Conservation (phyloP, 1,139 yeast genomes). For the Kodamaea sp. region DNA sequence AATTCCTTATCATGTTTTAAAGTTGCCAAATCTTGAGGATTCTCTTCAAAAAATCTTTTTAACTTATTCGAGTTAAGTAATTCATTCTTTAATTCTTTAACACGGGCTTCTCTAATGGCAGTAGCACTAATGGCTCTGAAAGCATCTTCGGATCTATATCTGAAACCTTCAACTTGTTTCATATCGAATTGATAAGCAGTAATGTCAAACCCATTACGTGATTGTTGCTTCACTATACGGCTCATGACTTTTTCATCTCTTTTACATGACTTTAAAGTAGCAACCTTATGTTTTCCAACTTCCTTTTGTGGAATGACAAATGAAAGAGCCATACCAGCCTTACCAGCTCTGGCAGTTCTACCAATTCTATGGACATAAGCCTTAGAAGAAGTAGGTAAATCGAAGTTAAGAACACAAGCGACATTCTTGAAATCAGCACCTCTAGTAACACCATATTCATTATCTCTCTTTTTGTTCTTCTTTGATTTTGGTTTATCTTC, state of each 20-base stretch:
- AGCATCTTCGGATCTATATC: constrained; percentile 96
- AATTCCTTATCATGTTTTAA: constrained; percentile 89
- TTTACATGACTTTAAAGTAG: constrained; percentile 66
- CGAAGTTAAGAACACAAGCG: constrained; percentile 94
- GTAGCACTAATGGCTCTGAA: constrained; percentile 90
- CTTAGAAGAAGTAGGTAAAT: constrained; percentile 84
- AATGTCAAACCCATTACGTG: constrained; percentile 65
- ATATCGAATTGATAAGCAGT: constrained; percentile 88
- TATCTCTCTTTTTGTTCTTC: constrained; percentile 45
- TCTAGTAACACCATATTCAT: constrained; percentile 91
- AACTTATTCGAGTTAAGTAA: constrained; percentile 83
- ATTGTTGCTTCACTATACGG: constrained; percentile 74
- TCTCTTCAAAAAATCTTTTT: constrained; percentile 93
- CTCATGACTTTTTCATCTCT: constrained; percentile 82
- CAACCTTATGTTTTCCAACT: constrained; percentile 85
- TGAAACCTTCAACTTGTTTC: constrained; percentile 90
- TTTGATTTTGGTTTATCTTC: constrained; percentile 17
- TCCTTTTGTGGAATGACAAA: constrained; percentile 83
- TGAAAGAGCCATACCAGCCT: constrained; percentile 91
- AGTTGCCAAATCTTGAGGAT: constrained; percentile 89
- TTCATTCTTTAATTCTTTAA: constrained; percentile 85
- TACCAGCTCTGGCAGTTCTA: constrained; percentile 97
- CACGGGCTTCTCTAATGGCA: constrained; percentile 90
- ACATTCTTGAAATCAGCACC: constrained; percentile 97
- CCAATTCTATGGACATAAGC: constrained; percentile 94